Base-by-base conservation (phyloP, 1,284 basidiomycete species). In the Trichosporon sp. region DNA sequence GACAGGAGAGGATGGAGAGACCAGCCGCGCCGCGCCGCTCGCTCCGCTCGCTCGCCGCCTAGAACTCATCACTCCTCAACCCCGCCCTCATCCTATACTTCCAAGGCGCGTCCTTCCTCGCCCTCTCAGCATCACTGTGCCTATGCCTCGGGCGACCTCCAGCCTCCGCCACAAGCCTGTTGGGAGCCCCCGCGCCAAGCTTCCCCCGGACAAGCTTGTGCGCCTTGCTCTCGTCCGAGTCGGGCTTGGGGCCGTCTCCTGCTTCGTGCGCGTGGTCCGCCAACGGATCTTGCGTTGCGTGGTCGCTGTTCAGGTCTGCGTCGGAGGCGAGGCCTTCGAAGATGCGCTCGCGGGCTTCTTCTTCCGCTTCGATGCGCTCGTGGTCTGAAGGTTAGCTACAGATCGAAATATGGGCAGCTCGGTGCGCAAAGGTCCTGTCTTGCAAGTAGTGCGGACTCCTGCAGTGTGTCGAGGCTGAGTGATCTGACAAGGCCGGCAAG, bases 291-390 rank as follows among this genome's bases (percentile, higher is more conserved):
- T 27, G 33, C 10, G 72, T 74, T 29, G 66, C 69, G 69, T 79
- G 78, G 58, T 80, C 78, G 36, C 70, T 65, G 3, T 58, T 46
- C 29, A 81, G 65, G 60, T 79, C 73, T 16, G 76, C 78, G 34
- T 73, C 61, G 5, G 65, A 44, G n/a, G 64, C 25, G 1, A 80
- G 70, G 19, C 79, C 79, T 65, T 78, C 71, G 58, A 79, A 81
- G 59, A 69, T 69, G n/a, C 78, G 74, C 70, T 81, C 77, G 23
- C 78, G 71, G 29, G 70, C 74, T 65, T 90, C 91, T 80, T 99
- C 96, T 73, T 89, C 83, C 11, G 78, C 84, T 78, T 99, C 80
- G 70, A 99, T 97, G 16, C 82, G 74, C 65, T 91, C 90, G 80
- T 99, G 96, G 68, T 91, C 87, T 63, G 87, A 82, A 2, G n/a